These are phyloP conservation scores for Medicago ruthenica DNA, from an alignment of 306 rosid species.

Conservation along the genomic window DNA sequence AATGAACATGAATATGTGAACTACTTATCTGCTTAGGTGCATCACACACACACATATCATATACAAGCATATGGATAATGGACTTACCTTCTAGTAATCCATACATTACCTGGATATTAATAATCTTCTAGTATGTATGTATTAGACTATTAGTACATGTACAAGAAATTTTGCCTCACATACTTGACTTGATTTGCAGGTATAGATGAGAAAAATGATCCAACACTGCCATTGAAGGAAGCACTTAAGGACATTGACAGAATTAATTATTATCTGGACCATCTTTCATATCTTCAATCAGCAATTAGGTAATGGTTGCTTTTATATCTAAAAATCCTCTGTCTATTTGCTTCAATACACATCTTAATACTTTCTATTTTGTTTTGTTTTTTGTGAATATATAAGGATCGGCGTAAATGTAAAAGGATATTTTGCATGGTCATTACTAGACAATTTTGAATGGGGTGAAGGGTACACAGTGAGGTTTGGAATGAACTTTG, in stretches of 20 bases:
- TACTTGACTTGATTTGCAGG: slow-evolving; percentile 45
- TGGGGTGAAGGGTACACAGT: slow-evolving; percentile 56
- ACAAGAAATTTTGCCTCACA: background rate
- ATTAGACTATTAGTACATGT: background rate
- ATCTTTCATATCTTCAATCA: slow-evolving; percentile 52
- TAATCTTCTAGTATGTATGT: background rate
- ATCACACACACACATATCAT: background rate
- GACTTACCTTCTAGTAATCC: background rate
- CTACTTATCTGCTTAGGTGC: background rate
- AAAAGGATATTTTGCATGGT: slow-evolving; percentile 71
- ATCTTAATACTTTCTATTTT: background rate
- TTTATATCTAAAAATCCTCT: background rate
- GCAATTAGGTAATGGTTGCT: slow-evolving; percentile 55
- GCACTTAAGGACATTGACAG: slow-evolving; percentile 55
- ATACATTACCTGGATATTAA: no score
- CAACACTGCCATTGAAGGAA: slow-evolving; percentile 45
- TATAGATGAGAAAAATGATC: slow-evolving; percentile 57
- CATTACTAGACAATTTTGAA: slow-evolving; percentile 68
- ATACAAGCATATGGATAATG: background rate
- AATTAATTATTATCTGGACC: slow-evolving; percentile 50
- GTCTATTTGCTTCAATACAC: background rate
- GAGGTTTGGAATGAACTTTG: slow-evolving; percentile 60
- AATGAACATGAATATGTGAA: background rate
- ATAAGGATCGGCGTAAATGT: slow-evolving; percentile 57
- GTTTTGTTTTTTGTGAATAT: background rate